Base-by-base conservation (phyloP, 352 stramenopile genomes). In the Blastocystis sp. region DNA sequence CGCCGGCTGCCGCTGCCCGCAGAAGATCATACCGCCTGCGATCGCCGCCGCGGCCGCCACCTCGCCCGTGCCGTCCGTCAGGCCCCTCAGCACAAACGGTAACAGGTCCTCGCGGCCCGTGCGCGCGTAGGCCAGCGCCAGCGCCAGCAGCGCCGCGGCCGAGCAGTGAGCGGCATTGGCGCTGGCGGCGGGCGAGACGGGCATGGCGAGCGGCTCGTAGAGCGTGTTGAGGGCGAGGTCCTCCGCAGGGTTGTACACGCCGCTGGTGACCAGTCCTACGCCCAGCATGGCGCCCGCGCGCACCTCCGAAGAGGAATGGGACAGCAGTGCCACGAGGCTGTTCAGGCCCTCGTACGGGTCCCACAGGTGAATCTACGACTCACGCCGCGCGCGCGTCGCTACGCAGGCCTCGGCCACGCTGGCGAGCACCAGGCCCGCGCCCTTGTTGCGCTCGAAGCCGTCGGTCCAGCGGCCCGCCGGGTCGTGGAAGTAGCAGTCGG, bases 401-500 rank as follows among this genome's bases (percentile, higher is more conserved):
- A 84, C 74, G 14, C 43, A 0, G 19, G 45, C 74, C n/a, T 68
- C 28, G 19, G 57, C 19, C 10, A 43, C 74, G 24, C 21, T 52
- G 1, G 74, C 74, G 19, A 84, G 61, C 52, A 84, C 34, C 59
- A 84, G 74, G 34, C 74, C 74, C 1, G 28, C 24, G 38, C 60
- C 74, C 40, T 84, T 62, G 74, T 84, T 84, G 54, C 48, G 54
- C 54, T 84, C 52, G 54, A 84, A 84, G 21, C 74, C 74, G 10
- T 84, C 60, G 11, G 54, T 84, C 74, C 74, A 84, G 17, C 74
- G 74, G 24, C 74, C 74, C 0, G 74, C 38, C 17, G 14, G 54
- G 61, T 84, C 74, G 21, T 68, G 48, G 54, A 84, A 84, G 45
- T 69, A 84, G 19, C 45, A n/a, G 52, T 84, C 74, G 34, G 24